phyloP scores from a whole-genome alignment of 1,139 yeast genomes.

The Hanseniaspora gamundiae region DNA sequence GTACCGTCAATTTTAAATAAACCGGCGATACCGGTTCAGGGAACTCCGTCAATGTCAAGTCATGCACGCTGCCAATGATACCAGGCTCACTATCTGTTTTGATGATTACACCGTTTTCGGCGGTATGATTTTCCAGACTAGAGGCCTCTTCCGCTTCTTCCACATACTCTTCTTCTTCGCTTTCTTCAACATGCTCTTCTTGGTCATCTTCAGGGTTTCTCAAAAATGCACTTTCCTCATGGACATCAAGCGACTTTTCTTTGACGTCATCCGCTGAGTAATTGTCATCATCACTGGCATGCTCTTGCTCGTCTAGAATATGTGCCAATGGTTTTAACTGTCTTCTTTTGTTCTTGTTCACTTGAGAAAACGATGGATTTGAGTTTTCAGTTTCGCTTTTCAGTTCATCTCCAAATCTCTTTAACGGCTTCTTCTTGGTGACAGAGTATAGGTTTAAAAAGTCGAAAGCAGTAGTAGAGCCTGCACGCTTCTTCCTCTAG shows the following conservation, averaged over 20 bases:
- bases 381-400: slow-evolving; percentile 10
- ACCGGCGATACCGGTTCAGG: slow-evolving; percentile 9
- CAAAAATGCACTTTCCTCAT: slow-evolving; percentile 8
- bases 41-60: slow-evolving; percentile 15
- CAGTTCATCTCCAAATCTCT: slow-evolving; percentile 10
- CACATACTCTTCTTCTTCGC: slow-evolving; percentile 28
- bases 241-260: slow-evolving; percentile 12
- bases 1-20: not conserved
- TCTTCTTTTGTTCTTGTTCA: slow-evolving; percentile 5
- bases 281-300: slow-evolving; percentile 25
- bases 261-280: slow-evolving; percentile 23
- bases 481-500: slow-evolving; percentile 11
- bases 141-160: slow-evolving; percentile 12
- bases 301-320: slow-evolving; percentile 47
- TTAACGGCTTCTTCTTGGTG: not conserved
- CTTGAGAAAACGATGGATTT: slow-evolving; percentile 13
- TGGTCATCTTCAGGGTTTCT: slow-evolving; percentile 6
- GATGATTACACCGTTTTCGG: too few relatives aligned
- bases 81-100: too few relatives aligned
- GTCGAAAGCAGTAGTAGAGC: slow-evolving; percentile 17
- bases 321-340: slow-evolving; percentile 50
- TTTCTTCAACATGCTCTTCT: slow-evolving; percentile 10
- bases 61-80: slow-evolving; percentile 11
- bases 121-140: too few relatives aligned
- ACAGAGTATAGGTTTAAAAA: slow-evolving; percentile 19